Evolutionary conservation across 2,329 filamentous ascomycete species (phyloP).

Genomic region (Aspergillus sp.): DNA sequence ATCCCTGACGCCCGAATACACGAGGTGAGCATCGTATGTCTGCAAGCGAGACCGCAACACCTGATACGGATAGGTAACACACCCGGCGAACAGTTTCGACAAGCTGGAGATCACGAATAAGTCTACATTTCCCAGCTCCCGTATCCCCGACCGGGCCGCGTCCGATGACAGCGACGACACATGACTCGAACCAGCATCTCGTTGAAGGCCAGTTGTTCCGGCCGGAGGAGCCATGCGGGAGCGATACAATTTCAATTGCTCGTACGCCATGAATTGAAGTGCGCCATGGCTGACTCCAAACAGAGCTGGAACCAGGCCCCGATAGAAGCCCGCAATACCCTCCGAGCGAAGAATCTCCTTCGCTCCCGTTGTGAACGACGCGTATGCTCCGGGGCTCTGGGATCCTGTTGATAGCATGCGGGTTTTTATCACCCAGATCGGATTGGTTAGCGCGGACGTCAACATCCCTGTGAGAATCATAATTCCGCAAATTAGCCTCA

Average conservation of each 20-base stretch:
- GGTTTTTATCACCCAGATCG: conserved; percentile 97
- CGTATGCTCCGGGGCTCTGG: conserved; percentile 74
- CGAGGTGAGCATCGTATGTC: conserved; percentile 76
- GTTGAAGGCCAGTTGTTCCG: conserved; percentile 19
- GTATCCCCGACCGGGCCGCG: conserved; percentile 22
- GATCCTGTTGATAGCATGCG: conserved; percentile 89
- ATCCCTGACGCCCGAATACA: conserved; percentile 72
- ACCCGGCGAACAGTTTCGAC: conserved; percentile 87
- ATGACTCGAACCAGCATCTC: neutral
- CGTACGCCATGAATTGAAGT: conserved; percentile 95
- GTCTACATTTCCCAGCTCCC: conserved; percentile 67
- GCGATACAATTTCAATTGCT: conserved; percentile 68
- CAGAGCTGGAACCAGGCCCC: conserved; percentile 78
- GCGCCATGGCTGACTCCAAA: conserved; percentile 90
- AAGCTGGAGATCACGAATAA: conserved; percentile 77
- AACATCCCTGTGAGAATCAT: conserved; percentile 57
- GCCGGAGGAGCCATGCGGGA: conserved; percentile 38
- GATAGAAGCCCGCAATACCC: conserved; percentile 80
- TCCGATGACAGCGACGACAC: conserved; percentile 27
- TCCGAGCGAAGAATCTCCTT: conserved; percentile 68
- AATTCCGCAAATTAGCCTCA: neutral
- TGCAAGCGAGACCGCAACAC: conserved; percentile 86
- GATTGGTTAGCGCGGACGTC: conserved; percentile 84
- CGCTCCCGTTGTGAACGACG: conserved; percentile 72
- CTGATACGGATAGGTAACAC: conserved; percentile 91